phyloP scores from a whole-genome alignment of 345 rosid genomes.

The Aquilaria malaccensis region DNA sequence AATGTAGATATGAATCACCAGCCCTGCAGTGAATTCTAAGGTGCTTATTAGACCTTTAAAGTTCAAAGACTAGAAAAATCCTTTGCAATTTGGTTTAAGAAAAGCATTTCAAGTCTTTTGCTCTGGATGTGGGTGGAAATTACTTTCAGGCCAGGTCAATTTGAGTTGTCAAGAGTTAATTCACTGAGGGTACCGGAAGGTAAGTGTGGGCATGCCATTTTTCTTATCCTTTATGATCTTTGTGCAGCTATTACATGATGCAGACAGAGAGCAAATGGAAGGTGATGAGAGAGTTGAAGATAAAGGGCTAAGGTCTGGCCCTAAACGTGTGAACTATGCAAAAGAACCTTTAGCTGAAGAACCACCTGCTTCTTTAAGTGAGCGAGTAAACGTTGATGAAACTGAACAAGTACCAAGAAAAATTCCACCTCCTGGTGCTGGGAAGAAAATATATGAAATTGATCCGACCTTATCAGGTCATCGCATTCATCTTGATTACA shows the following conservation, averaged over 20 bases:
- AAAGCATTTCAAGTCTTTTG: too few relatives aligned
- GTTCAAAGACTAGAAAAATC: too few relatives aligned
- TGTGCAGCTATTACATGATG: constrained; percentile 29
- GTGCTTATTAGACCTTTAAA: too few relatives aligned
- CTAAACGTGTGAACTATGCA: constrained; percentile 21
- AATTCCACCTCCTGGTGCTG: constrained; percentile 71
- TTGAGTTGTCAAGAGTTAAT: too few relatives aligned
- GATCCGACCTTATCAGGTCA: constrained; percentile 59
- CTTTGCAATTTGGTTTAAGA: too few relatives aligned
- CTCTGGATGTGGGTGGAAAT: too few relatives aligned
- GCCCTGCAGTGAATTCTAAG: too few relatives aligned
- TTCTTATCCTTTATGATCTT: constrained; percentile 9
- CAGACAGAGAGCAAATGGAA: constrained; percentile 38
- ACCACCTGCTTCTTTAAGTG: constrained; percentile 20
- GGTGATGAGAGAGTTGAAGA: constrained; percentile 30
- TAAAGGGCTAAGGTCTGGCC: constrained; percentile 27
- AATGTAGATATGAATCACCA: background rate
- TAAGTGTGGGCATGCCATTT: background rate
- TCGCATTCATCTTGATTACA: constrained; percentile 72
- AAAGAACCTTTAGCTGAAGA: constrained; percentile 18
- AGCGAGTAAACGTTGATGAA: constrained; percentile 21
- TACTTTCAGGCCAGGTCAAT: too few relatives aligned
- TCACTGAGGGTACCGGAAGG: too few relatives aligned
- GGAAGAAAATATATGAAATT: constrained; percentile 75
- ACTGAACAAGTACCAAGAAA: constrained; percentile 29